A percentile compares a stretch with the other conserved stretches of the same genome.
Conservation (phyloP, 495 filamentous ascomycete species). For the Trichoderma virens region DNA sequence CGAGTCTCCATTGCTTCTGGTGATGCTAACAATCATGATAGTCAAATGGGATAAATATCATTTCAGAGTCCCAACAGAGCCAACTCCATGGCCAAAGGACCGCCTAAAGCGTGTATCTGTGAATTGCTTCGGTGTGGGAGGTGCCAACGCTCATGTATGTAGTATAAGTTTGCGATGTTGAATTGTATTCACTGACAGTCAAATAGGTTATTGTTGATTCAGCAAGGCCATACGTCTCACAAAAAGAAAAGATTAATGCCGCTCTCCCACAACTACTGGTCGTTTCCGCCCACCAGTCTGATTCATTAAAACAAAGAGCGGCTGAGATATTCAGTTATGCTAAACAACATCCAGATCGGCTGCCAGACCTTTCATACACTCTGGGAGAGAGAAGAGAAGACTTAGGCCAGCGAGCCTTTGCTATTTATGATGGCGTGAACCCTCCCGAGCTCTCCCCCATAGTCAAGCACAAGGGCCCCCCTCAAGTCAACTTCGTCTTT, state of each 20-base stretch:
- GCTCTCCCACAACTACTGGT: not conserved
- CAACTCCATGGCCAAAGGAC: conserved; percentile 19
- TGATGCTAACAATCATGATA: not conserved
- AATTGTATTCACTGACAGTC: not conserved
- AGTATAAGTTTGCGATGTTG: not conserved
- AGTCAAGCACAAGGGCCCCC: not conserved
- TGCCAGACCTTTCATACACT: conserved; percentile 4
- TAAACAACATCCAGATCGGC: not conserved
- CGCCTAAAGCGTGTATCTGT: conserved; percentile 26
- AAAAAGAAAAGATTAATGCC: not conserved
- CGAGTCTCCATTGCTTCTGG: not conserved
- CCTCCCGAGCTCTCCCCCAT: not conserved
- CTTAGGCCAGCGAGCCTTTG: conserved; percentile 4
- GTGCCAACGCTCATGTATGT: conserved; percentile 39
- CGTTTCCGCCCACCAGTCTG: not conserved
- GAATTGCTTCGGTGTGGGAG: conserved; percentile 45
- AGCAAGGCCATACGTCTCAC: not conserved
- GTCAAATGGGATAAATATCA: conserved; percentile 18
- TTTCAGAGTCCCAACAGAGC: conserved; percentile 19
- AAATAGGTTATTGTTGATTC: not conserved
- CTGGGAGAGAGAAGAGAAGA: not conserved
- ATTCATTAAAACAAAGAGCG: not conserved
- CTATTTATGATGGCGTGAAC: conserved; percentile 8
- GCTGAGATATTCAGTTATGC: not conserved
- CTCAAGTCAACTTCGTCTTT: conserved; percentile 12